Evolutionary conservation across 2,329 filamentous ascomycete genomes (phyloP).

Genomic region (Fusarium sp.): DNA sequence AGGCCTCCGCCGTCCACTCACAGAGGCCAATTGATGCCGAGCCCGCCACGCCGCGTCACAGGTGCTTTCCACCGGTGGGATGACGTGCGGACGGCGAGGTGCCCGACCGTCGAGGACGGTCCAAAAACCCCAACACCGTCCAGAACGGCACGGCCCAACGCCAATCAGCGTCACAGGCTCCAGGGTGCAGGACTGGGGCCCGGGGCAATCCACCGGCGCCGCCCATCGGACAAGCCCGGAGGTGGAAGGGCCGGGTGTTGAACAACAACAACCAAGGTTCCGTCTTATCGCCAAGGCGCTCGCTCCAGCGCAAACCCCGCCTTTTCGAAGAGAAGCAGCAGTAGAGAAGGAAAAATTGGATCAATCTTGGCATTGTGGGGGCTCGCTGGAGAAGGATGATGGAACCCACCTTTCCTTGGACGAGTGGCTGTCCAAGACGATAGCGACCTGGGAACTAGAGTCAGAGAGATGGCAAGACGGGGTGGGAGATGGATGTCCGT

Average conservation of each 20-base stretch:
- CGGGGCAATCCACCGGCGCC: constrained; percentile 25
- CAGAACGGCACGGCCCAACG: constrained; percentile 18
- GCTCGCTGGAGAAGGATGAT: constrained; percentile 25
- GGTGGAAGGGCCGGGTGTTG: constrained; percentile 26
- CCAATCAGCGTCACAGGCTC: constrained; percentile 23
- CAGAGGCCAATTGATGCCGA: constrained; percentile 37
- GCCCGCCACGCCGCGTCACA: constrained; percentile 45
- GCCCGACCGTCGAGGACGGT: constrained; percentile 25
- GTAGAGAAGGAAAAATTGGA: constrained; percentile 44
- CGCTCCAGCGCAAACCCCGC: constrained; percentile 40
- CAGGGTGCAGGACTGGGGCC: constrained; percentile 8
- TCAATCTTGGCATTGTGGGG: constrained; percentile 41
- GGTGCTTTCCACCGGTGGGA: constrained; percentile 31
- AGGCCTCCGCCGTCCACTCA: constrained; percentile 24
- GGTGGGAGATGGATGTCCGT: constrained; percentile 32
- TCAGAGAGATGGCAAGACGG: constrained; percentile 15
- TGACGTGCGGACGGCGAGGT: constrained; percentile 37
- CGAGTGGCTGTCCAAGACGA: constrained; percentile 18
- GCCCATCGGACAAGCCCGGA: constrained; percentile 25
- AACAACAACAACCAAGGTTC: constrained; percentile 40
- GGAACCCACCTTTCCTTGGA: constrained; percentile 12
- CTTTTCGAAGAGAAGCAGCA: constrained; percentile 35
- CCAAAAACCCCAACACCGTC: constrained; percentile 23
- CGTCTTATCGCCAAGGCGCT: constrained; percentile 40
- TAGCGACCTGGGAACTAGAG: constrained; percentile 27